Conservation (phyloP, 2,329 filamentous ascomycete genomes). For the Ophiostoma montium region DNA sequence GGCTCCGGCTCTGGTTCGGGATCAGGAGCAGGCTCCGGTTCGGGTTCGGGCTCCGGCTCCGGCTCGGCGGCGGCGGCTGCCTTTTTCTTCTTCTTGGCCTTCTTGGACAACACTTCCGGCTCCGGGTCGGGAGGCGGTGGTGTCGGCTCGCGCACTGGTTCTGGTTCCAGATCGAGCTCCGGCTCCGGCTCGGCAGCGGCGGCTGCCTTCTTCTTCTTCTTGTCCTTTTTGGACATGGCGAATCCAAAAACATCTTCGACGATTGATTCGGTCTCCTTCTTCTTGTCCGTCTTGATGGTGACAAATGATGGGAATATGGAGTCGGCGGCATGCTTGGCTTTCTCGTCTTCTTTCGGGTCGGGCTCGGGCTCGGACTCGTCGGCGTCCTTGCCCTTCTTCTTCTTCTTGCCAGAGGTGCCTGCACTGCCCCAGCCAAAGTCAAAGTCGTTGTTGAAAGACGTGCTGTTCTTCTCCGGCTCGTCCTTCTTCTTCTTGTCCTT, state of each 20-base stretch:
- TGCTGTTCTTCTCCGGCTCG: not conserved
- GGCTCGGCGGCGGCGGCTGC: not conserved
- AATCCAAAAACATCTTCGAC: not conserved
- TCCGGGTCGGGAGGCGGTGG: conserved; percentile 4
- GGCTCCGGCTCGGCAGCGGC: conserved; percentile 9
- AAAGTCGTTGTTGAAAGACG: not conserved
- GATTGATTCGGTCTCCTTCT: not conserved
- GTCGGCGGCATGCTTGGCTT: not conserved
- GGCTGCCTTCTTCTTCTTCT: conserved; percentile 3
- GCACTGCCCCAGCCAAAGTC: not conserved
- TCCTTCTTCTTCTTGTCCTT: conserved; percentile 17
- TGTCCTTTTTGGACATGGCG: not conserved
- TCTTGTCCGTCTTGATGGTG: conserved; percentile 6
- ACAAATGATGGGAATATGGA: not conserved
- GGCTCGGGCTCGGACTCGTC: conserved; percentile 10
- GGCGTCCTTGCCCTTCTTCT: conserved; percentile 13
- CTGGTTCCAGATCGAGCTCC: conserved; percentile 10
- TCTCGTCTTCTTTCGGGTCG: not conserved
- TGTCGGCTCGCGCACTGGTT: conserved; percentile 4
- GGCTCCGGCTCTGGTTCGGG: conserved; percentile 10
- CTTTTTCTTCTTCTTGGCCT: conserved; percentile 13
- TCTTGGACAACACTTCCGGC: conserved; percentile 3
- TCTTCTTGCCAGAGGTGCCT: conserved; percentile 5
- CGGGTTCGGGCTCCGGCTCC: conserved; percentile 1
- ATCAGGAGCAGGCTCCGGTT: conserved; percentile 4